These are phyloP conservation scores for Cercospora sp. DNA, from an alignment of 2,329 filamentous ascomycete genomes.

Conservation along the genomic window DNA sequence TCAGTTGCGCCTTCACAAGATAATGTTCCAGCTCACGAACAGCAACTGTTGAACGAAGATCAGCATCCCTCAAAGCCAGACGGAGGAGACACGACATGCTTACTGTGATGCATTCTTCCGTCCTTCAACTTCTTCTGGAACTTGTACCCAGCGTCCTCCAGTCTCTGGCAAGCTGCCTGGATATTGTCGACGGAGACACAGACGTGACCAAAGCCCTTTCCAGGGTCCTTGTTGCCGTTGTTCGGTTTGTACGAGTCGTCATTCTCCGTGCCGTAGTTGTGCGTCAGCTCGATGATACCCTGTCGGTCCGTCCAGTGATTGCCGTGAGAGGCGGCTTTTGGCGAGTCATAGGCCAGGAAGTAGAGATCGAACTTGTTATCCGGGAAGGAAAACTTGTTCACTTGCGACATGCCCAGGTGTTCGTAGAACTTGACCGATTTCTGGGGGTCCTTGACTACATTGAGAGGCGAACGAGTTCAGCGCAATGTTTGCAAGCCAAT, in stretches of 20 bases:
- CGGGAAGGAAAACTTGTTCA: constrained; percentile 78
- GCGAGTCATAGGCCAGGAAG: constrained; percentile 85
- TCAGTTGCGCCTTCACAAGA: neutral
- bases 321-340: constrained; percentile 70
- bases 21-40: neutral
- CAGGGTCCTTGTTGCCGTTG: constrained; percentile 89
- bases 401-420: constrained; percentile 80
- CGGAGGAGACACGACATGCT: neutral
- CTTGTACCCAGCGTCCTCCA: constrained; percentile 85
- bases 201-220: constrained; percentile 80
- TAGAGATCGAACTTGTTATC: constrained; percentile 94
- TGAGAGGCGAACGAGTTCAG: constrained; percentile 55
- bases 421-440: constrained; percentile 86
- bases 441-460: constrained; percentile 88
- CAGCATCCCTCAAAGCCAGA: neutral
- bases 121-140: constrained; percentile 96
- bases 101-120: constrained; percentile 74
- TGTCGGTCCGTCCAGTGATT: constrained; percentile 73
- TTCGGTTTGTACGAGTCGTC: constrained; percentile 77
- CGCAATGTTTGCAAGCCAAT: constrained; percentile 40
- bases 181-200: constrained; percentile 70
- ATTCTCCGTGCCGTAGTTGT: constrained; percentile 85
- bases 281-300: constrained; percentile 79
- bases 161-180: constrained; percentile 82
- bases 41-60: neutral